Evolutionary conservation across 768 basidiomycete species (phyloP), one percentile per base, ranked within the genome.

Genomic region (Lactarius hatsudake): DNA sequence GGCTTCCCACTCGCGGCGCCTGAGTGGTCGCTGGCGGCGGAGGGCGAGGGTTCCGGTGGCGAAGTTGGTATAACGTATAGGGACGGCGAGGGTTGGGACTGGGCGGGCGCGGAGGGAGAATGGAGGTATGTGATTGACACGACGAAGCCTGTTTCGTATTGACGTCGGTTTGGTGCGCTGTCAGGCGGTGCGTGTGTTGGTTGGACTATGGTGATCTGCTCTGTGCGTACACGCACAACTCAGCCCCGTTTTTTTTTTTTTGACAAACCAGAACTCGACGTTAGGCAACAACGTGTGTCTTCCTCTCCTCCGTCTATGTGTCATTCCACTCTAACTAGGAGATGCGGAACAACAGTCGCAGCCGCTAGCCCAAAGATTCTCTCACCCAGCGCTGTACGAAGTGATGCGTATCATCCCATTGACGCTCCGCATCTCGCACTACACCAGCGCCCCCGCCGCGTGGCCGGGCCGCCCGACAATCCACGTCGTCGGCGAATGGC

Each of bases 111-210:
- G 2, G 73, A 78, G 53, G 85, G 85, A 20, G 75, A 79, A 59
- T 87, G 85, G 84, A 79, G 79, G 84, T 84, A 70, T 71, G 82
- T 75, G 4, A 2, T 12, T 17, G 17, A 26, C 18, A 34, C 12
- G 28, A 42, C 17, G 59, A 54, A 5, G 28, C 54, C 26, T 7
- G 51, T 6, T 23, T 53, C 26, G 15, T 26, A 53, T 17, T 53
- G 51, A 53, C 13, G 23, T 23, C 23, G 23, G 54, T 30, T n/a
- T 23, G 17, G 40, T 40, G 12, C 32, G 17, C 32, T 15, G 12
- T 40, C 68, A 86, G 85, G 65, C 83, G 85, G 15, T 81, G 82
- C 59, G 79, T 86, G 7, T 86, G 82, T 66, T 86, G 85, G 84
- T 76, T 86, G 74, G 84, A 85, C 69, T 86, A 86, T 70, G 78